Base-by-base conservation (phyloP, 2,329 filamentous ascomycete species). In the Aspergillus fumigatus region DNA sequence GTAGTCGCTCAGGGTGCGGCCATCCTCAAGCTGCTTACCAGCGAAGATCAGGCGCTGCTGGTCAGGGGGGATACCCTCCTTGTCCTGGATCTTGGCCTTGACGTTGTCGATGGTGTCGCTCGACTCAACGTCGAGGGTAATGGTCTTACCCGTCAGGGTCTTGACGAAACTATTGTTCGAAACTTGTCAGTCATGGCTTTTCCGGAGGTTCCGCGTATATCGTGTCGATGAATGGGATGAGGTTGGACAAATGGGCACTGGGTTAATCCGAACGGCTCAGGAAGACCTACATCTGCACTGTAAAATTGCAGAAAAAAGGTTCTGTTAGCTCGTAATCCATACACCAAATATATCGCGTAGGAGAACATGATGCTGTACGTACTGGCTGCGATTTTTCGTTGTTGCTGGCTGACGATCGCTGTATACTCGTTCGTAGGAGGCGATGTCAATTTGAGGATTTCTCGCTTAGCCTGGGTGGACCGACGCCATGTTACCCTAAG, bases 121-220 rank as follows among this genome's bases (percentile, higher is more conserved):
- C 75, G 92, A 96, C 88, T 97, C 93, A 79, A 97, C 92, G 88
- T 97, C 93, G 75, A 97, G 89, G 82, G 94, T 97, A 86, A 97
- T 97, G 81, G 93, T 97, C 90, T 97, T 97, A 83, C 94, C 93
- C 86, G 93, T 97, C 77, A 97, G 91, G 86, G 93, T 97, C 89
- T 97, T 97, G 84, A 97, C 93, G 89, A 97, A 97, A 88, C 90
- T 95, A 81, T 68, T 59, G 54, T 58, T 59, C 61, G 57, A 62
- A 62, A 55, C 51, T 53, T 52, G 63, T 72, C 69, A 70, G 66
- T 60, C 55, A 61, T 29, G 19, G 50, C 58, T 56, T 54, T 21
- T 47, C 54, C 61, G 56, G 48, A 51, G 51, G 45, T 19, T 48
- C 26, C 25, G 17, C 26, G 29, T 49, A 50, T 38, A 52, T 40